A percentile compares a stretch with the other conserved stretches of the same genome.
These are phyloP conservation scores for Metschnikowia hibisci DNA, from an alignment of 805 yeast species.

Conservation along the genomic window DNA sequence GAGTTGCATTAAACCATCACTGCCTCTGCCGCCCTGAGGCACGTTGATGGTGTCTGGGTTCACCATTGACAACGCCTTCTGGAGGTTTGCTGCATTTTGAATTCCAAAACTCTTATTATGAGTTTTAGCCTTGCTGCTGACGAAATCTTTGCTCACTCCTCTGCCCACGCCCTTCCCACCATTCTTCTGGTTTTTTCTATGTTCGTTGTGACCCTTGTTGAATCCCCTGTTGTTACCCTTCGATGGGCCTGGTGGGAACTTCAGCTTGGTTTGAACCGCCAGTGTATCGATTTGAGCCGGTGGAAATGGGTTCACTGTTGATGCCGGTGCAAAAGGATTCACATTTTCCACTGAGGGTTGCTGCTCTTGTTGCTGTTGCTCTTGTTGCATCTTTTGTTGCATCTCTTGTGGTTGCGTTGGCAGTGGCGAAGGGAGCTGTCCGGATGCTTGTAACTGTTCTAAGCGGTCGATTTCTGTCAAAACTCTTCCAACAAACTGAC, in stretches of 20 bases:
- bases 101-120: constrained; percentile 30
- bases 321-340: constrained; percentile 10
- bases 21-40: constrained; percentile 42
- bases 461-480: constrained; percentile 48
- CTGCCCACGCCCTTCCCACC: constrained; percentile 15
- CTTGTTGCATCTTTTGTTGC: constrained; percentile 5
- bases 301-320: constrained; percentile 10
- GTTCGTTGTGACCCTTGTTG: constrained; percentile 9
- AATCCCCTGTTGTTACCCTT: constrained; percentile 5
- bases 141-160: constrained; percentile 18
- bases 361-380: constrained; percentile 11
- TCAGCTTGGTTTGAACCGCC: background rate
- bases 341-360: constrained; percentile 6
- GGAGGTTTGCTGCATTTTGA: constrained; percentile 39
- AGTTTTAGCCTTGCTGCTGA: constrained; percentile 8
- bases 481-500: constrained; percentile 52
- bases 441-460: constrained; percentile 6
- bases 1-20: constrained; percentile 60
- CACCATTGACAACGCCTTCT: constrained; percentile 38
- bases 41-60: constrained; percentile 23
- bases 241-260: constrained; percentile 11
- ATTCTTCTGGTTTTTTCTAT: constrained; percentile 5
- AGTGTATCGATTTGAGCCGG: constrained; percentile 4
- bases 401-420: constrained; percentile 7
- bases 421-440: constrained; percentile 5